Base-by-base conservation (phyloP, 768 basidiomycete species). In the Tulasnella sp. region DNA sequence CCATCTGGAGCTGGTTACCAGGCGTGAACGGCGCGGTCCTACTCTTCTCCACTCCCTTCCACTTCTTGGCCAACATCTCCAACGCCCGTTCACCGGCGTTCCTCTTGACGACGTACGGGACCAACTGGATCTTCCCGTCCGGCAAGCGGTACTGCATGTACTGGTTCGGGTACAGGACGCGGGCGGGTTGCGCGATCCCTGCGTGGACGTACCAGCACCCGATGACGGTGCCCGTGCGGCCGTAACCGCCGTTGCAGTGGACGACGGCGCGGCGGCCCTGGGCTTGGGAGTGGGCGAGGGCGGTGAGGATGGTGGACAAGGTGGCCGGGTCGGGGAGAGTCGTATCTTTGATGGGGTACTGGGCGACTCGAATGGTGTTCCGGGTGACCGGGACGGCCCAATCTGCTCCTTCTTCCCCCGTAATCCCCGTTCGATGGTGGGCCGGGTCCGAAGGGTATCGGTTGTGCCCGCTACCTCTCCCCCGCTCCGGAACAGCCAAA, bases 11-110 rank as follows among this genome's bases (percentile, higher is more conserved):
- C 5, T 41, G 39, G 41, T 35, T 59, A 4, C 35, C 40, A 4
- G 68, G 68, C 16, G 68, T 47, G 17, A 34, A 29, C 35, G 68
- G 68, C 40, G 42, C 40, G 3, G 22, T 69, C n/a, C 68, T 32
- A 37, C 44, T 69, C 40, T 69, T 69, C 42, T 69, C 68, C 17
- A 69, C 68, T 17, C 68, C 68, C 16, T 35, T 59, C 68, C 68
- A 69, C 47, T 69, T 69, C 42, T 42, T 44, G 6, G 40, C 42
- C 42, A 69, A 22, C n/a, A 69, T 17, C 39, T 47, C 42, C 42
- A 69, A 37, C n/a, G 68, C 68, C 29, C 44, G n/a, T 37, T 69
- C 40, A 32, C 68, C 68, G 8, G 68, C 68, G 2, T 3, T 34
- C n/a, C 44, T 41, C 39, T 34, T n/a, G 11, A 7, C 68, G 19